phyloP scores from a whole-genome alignment of 164 flowering plant genomes.

The Sedum album region DNA sequence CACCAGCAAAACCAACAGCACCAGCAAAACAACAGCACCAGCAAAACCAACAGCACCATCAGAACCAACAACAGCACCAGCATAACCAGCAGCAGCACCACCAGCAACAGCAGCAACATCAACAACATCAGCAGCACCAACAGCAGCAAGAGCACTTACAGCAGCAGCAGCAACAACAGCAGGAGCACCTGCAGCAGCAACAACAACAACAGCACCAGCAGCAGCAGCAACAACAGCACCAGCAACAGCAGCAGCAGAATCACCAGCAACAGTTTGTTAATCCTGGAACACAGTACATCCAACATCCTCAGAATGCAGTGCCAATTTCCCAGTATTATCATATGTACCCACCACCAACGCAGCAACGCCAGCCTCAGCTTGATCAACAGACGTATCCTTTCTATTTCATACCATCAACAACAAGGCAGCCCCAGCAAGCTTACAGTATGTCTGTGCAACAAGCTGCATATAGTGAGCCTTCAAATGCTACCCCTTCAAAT shows the following conservation, averaged over 20 bases:
- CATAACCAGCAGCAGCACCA: slow-evolving; percentile 29
- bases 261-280: slow-evolving; percentile 45
- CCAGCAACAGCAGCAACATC: slow-evolving; percentile 20
- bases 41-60: slow-evolving; percentile 15
- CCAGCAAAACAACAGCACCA: slow-evolving; percentile 9
- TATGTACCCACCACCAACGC: slow-evolving; percentile 52
- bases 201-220: slow-evolving; percentile 22
- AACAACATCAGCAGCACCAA: slow-evolving; percentile 29
- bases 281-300: slow-evolving; percentile 57
- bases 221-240: slow-evolving; percentile 28
- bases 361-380: slow-evolving; percentile 20
- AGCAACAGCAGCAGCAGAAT: slow-evolving; percentile 29
- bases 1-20: slow-evolving; percentile 29
- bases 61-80: slow-evolving; percentile 31
- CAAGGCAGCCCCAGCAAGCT: slow-evolving; percentile 55
- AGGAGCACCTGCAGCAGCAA: slow-evolving; percentile 29
- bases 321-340: slow-evolving; percentile 58
- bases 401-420: slow-evolving; percentile 37
- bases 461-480: slow-evolving; percentile 32
- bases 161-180: slow-evolving; percentile 29
- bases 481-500: slow-evolving; percentile 25
- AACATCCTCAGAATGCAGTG: slow-evolving; percentile 44
- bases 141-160: slow-evolving; percentile 23
- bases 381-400: slow-evolving; percentile 59
- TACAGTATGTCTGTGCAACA: slow-evolving; percentile 46